A percentile compares a stretch with the other conserved stretches of the same genome.
These are phyloP conservation scores for Pseudogymnoascus sp. DNA, from an alignment of 2,329 filamentous ascomycete species.

Conservation along the genomic window DNA sequence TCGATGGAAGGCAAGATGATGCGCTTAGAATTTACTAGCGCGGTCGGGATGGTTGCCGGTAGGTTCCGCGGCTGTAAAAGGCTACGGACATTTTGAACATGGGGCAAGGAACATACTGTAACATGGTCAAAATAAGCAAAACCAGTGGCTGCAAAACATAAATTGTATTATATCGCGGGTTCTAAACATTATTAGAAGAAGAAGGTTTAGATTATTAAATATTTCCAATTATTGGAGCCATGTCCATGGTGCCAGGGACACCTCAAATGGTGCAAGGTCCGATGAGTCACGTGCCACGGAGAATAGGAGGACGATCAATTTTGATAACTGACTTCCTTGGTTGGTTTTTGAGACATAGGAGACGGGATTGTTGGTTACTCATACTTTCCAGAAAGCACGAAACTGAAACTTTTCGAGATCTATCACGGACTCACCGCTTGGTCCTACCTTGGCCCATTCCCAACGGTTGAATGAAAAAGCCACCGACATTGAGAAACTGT, in stretches of 20 bases:
- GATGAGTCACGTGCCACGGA: background rate
- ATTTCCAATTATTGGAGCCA: background rate
- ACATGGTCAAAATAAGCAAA: background rate
- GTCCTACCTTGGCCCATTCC: background rate
- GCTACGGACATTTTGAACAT: background rate
- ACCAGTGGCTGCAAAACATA: background rate
- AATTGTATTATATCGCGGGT: background rate
- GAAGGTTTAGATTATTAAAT: background rate
- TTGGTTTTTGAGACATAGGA: background rate
- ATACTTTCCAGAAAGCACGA: background rate
- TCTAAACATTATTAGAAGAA: background rate
- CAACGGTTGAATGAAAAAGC: background rate
- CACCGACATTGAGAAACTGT: background rate
- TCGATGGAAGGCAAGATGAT: constrained; percentile 8
- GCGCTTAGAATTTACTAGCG: constrained; percentile 11
- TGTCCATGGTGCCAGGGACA: background rate
- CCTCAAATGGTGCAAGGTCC: background rate
- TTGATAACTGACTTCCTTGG: constrained; percentile 1
- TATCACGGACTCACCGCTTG: background rate
- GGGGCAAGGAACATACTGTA: background rate
- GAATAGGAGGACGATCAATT: background rate
- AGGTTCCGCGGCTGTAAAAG: constrained; percentile 4
- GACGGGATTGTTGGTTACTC: background rate
- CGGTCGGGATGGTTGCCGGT: constrained; percentile 4
- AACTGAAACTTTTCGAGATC: background rate